Base-by-base conservation (phyloP, 768 basidiomycete genomes). In the Cystoderma amianthinum region DNA sequence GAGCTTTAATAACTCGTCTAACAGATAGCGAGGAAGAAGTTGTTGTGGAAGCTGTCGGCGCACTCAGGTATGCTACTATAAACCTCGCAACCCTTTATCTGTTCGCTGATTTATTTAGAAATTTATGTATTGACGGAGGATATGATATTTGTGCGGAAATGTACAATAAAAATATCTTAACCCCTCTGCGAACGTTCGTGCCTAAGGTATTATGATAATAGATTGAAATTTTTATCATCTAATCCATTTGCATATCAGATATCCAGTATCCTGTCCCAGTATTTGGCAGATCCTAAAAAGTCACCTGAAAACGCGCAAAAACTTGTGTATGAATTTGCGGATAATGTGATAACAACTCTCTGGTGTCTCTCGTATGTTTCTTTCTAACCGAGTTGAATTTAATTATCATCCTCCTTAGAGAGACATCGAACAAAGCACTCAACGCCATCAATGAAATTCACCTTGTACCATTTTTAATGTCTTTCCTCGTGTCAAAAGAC, bases 121-220 rank as follows among this genome's bases (percentile, higher is more conserved):
- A 96, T 64, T 62, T 97, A 11, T 92, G 90, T 53, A 83, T 97
- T 53, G 94, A 97, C 55, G 94, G 93, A 12, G 94, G 94, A 39
- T 87, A 89, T 56, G 92, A 96, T 48, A 86, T 96, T 36, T 94
- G 93, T 52, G 90, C 86, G 1, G 91, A 96, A 61, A 94, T 97
- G 89, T 94, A 85, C 65, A 96, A 97, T 61, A 96, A 96, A 67
- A 89, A 88, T 50, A 82, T 96, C 34, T 67, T 96, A 38, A 72
- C 80, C 4, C 87, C 88, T 2, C 60, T 92, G 44, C 79, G 71
- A 50, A 71, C 74, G 0, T 87, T 90, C 51, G 70, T 92, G 13
- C 82, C 85, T 5, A 92, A 90, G 68, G 91, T 88, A 48, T n/a
- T n/a, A n/a, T 32, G 58, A 42, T 21, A 45, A 2, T 10, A 24